A percentile compares a stretch with the other conserved stretches of the same genome.
phyloP scores from a whole-genome alignment of 1,139 yeast genomes.

The Arxiozyma slooffiae region DNA sequence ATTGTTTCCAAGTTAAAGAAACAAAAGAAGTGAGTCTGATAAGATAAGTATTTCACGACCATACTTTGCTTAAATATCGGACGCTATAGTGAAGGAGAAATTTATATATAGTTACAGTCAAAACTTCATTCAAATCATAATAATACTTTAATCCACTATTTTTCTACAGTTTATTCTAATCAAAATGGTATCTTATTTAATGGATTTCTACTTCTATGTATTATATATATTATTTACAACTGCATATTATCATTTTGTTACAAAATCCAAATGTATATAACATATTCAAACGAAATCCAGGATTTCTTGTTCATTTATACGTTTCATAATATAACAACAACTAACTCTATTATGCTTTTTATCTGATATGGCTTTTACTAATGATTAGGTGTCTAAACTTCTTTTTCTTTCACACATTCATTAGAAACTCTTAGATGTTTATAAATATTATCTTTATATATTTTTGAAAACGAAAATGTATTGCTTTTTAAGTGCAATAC shows the following conservation, averaged over 20 bases:
- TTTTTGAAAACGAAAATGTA: neutral
- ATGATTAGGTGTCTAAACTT: neutral
- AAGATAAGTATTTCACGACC: neutral
- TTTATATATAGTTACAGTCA: neutral
- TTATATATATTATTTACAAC: neutral
- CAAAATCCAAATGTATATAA: neutral
- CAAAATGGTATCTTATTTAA: neutral
- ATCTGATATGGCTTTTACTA: too few relatives aligned
- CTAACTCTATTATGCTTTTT: too few relatives aligned
- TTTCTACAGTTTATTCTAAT: neutral
- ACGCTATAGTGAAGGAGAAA: neutral
- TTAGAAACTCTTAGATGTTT: too few relatives aligned
- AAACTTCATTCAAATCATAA: neutral
- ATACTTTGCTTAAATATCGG: too few relatives aligned
- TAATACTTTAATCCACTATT: too few relatives aligned
- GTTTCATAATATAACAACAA: neutral
- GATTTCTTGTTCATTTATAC: too few relatives aligned
- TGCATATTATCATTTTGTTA: neutral
- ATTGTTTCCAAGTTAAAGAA: conserved; percentile 25
- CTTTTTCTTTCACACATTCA: too few relatives aligned
- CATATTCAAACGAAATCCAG: neutral
- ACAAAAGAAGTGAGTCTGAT: conserved; percentile 7
- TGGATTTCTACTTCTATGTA: neutral
- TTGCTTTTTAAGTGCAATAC: neutral
- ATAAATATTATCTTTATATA: too few relatives aligned